Percentiles rank a stretch among this genome's conserved stretches.
Conservation (phyloP, 2,329 filamentous ascomycete species). For the Proliferodiscus dingleyae region DNA sequence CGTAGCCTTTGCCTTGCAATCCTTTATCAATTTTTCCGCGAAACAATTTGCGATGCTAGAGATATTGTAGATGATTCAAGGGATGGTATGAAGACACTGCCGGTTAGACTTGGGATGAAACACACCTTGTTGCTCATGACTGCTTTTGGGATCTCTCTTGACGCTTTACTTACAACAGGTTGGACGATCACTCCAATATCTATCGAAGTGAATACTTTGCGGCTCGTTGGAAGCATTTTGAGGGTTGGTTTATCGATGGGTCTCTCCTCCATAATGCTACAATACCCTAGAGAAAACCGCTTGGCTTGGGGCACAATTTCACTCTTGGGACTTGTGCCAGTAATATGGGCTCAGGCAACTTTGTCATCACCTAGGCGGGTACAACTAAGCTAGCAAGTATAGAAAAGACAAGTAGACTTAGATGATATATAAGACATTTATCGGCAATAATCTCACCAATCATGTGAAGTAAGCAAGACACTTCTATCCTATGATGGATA, state of each 20-base stretch:
- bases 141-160: neutral
- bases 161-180: neutral
- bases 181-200: neutral
- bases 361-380: neutral
- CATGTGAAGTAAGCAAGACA: no score
- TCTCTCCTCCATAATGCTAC: neutral
- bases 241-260: neutral
- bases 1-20: neutral
- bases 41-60: neutral
- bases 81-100: neutral
- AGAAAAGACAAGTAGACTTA: neutral
- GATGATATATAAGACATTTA: no score
- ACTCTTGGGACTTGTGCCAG: neutral
- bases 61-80: neutral
- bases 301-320: neutral
- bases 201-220: neutral
- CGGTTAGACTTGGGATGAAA: neutral
- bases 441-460: no score
- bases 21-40: neutral
- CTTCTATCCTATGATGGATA: neutral
- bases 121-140: neutral
- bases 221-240: neutral
- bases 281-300: neutral
- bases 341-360: neutral
- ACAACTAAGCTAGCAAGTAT: neutral